Evolutionary conservation across 2,329 filamentous ascomycete species (phyloP), one percentile per base, ranked within the genome.

Genomic region (Colletotrichum cereale): DNA sequence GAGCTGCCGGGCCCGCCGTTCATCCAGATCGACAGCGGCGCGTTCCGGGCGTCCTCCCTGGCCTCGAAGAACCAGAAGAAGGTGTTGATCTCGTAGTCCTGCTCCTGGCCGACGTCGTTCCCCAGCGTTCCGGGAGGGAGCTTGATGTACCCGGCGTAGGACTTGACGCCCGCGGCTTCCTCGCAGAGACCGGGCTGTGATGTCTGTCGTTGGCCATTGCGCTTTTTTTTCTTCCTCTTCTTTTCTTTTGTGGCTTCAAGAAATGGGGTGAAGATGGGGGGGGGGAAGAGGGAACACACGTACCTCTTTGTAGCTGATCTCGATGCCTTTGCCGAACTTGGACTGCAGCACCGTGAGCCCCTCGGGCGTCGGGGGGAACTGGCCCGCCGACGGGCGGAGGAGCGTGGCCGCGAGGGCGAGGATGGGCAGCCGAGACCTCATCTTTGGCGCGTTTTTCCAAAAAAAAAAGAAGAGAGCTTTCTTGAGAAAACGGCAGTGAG

Each of bases 1-100:
- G 85, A 87, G 52, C 82, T 83, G 16, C 89, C 89, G 3, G 89
- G 89, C 2, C 89, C 89, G 36, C 89, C 89, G 77, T 89, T 90
- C 62, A 90, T 79, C 86, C 86, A 90, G 75, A 90, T 86, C 2
- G 86, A 87, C 53, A 89, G 76, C 11, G 79, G 80, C 2, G 79
- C 80, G 24, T 75, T 77, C 2, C 72, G 68, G 1, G 78, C 77
- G 11, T 76, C 73, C 12, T 76, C 57, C 2, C 76, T 74, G 56
- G 78, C 76, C 52, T 80, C 78, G 56, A 79, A 79, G 74, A 78
- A 79, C 78, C 78, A 78, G 62, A 78, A 78, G 70, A 79, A 91
- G 3, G 87, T 89, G 64, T 78, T 85, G 65, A 84, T 83, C 18
- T 81, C 77, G 64, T 84, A 85, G 26, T 73, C 67, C n/a, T 79